Evolutionary conservation across 139 green algal species (phyloP), one percentile per base, ranked within the genome.

Genomic region (Chlorella sorokiniana): DNA sequence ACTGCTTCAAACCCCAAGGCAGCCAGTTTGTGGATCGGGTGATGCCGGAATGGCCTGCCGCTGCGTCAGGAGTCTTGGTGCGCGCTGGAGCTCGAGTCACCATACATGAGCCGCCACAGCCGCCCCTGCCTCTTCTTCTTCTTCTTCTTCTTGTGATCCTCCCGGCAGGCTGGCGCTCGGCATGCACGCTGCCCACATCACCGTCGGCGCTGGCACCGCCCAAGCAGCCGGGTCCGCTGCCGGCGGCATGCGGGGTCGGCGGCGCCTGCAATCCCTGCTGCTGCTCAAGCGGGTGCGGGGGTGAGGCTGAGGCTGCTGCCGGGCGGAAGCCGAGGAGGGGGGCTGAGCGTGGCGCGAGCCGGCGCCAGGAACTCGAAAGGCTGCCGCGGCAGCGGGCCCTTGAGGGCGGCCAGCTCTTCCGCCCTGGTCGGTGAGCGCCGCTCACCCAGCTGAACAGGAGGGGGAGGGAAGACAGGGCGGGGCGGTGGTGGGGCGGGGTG

Each of bases 101-200:
- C 69, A 31, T 76, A 63, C 42, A 76, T 42, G n/a, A 76, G 69
- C 27, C 44, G 69, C 69, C 69, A 76, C 29, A 76, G 44, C 44
- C 44, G n/a, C 18, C 67, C 67, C 14, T 52, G 67, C 69, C 42
- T 63, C 69, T 76, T 76, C 44, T 76, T 62, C 69, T 76, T 76
- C 44, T 76, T 62, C 9, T 33, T 25, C 14, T 70, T 35, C 52
- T 62, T 23, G 20, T 62, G 20, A 8, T n/a, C n/a, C n/a, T n/a
- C n/a, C n/a, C n/a, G n/a, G n/a, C n/a, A n/a, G n/a, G n/a, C n/a
- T n/a, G n/a, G n/a, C n/a, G n/a, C n/a, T n/a, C n/a, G n/a, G n/a
- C n/a, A n/a, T n/a, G n/a, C n/a, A n/a, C n/a, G n/a, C n/a, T n/a
- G n/a, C n/a, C n/a, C n/a, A n/a, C n/a, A n/a, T n/a, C n/a, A n/a